Evolutionary conservation across 306 rosid genomes (phyloP).

Genomic region (Dalbergia cochinchinensis): DNA sequence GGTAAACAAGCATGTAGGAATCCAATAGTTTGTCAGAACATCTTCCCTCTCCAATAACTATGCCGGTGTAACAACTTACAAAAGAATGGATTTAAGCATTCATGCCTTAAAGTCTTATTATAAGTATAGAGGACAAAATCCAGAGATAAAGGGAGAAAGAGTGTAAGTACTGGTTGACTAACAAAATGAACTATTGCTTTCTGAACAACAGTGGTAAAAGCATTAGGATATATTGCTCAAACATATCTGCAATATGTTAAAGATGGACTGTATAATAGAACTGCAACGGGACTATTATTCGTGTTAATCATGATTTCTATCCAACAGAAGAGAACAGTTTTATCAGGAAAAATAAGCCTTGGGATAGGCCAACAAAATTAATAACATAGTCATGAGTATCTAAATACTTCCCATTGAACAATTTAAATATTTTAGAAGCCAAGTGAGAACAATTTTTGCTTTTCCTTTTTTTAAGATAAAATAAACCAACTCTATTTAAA

Average conservation of each 20-base stretch:
- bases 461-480: not conserved
- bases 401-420: not conserved
- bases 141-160: not conserved
- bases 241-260: constrained; percentile 14
- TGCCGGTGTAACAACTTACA: not conserved
- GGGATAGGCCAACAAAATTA: not conserved
- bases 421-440: not conserved
- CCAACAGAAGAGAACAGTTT: not conserved
- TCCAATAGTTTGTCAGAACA: not conserved
- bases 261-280: not conserved
- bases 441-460: not conserved
- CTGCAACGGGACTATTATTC: not conserved
- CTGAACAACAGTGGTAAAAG: not conserved
- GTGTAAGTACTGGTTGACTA: not conserved
- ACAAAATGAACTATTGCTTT: not conserved
- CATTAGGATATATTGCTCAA: constrained; percentile 5
- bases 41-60: not conserved
- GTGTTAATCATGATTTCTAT: not conserved
- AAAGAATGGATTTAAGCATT: not conserved
- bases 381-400: not conserved
- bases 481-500: not conserved
- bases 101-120: not conserved
- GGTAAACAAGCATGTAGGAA: not conserved
- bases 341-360: not conserved
- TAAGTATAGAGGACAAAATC: not conserved